phyloP scores from a whole-genome alignment of 352 stramenopile species.

The Phytophthora multivora region DNA sequence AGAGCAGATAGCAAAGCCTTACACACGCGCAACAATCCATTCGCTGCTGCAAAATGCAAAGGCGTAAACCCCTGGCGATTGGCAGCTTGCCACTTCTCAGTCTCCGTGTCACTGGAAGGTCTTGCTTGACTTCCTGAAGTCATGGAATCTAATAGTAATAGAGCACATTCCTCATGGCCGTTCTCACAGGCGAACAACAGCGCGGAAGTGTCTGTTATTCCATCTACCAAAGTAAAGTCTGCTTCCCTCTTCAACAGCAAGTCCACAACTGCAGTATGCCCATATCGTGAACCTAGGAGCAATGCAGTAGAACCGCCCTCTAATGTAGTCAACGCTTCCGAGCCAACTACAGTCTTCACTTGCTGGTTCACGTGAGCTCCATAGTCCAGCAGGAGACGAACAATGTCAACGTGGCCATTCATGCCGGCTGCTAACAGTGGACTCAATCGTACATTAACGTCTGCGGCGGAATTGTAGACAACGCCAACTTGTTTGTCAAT shows the following conservation, averaged over 20 bases:
- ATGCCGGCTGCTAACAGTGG: conserved; percentile 71
- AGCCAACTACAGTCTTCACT: conserved; percentile 12
- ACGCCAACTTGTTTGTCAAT: conserved; percentile 64
- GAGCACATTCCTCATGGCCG: conserved; percentile 53
- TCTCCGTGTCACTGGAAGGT: conserved; percentile 2
- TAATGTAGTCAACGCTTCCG: conserved; percentile 5
- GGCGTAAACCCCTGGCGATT: conserved; percentile 66
- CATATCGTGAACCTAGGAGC: conserved; percentile 92
- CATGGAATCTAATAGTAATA: conserved; percentile 45
- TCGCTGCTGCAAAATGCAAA: conserved; percentile 60
- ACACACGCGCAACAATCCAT: conserved; percentile 43
- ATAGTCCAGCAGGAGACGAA: conserved; percentile 49
- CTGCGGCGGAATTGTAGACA: conserved; percentile 72
- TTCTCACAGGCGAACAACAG: conserved; percentile 63
- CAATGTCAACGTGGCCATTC: conserved; percentile 72
- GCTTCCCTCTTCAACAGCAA: conserved; percentile 66
- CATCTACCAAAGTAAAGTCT: conserved; percentile 40
- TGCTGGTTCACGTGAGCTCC: conserved; percentile 30
- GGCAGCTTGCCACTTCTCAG: conserved; percentile 41
- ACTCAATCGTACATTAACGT: conserved; percentile 62
- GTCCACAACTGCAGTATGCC: conserved; percentile 85
- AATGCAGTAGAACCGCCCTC: conserved; percentile 40
- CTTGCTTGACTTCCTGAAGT: not conserved
- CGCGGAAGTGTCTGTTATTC: conserved; percentile 48
- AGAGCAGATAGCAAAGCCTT: conserved; percentile 44